Percentiles rank a stretch among this genome's conserved stretches.
These are phyloP conservation scores for Tolypocladium capitatum DNA, from an alignment of 2,329 filamentous ascomycete species.

Conservation along the genomic window DNA sequence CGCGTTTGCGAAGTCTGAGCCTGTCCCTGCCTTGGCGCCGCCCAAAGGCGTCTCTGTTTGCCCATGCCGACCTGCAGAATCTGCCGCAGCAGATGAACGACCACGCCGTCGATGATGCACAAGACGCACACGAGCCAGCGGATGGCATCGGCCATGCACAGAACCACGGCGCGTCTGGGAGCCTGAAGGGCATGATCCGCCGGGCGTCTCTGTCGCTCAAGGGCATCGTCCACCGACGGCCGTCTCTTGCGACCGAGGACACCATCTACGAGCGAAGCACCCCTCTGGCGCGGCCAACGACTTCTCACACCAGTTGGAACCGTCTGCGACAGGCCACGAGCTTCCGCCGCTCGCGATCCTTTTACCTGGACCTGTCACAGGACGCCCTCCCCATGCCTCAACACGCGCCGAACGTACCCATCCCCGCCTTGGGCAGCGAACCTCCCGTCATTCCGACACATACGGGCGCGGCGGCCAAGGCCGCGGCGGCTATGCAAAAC, in stretches of 20 bases:
- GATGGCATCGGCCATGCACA: conserved; percentile 12
- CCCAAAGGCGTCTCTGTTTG: conserved; percentile 28
- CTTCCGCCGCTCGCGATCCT: conserved; percentile 33
- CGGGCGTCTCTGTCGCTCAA: conserved; percentile 42
- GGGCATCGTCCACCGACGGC: conserved; percentile 36
- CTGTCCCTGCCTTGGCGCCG: conserved; percentile 36
- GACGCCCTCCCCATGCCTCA: conserved; percentile 14
- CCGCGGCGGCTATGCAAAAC: conserved; percentile 46
- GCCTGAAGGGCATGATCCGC: conserved; percentile 38
- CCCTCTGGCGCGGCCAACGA: conserved; percentile 24
- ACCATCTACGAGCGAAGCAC: conserved; percentile 13
- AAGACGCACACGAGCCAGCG: conserved; percentile 11
- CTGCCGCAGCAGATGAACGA: conserved; percentile 17
- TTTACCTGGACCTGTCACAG: conserved; percentile 24
- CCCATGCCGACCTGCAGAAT: conserved; percentile 17
- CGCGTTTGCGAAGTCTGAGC: conserved; percentile 34
- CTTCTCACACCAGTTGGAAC: conserved; percentile 37
- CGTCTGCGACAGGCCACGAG: conserved; percentile 37
- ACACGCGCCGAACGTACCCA: conserved; percentile 20
- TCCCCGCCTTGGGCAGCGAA: conserved; percentile 36
- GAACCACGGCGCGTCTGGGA: conserved; percentile 13
- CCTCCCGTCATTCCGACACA: conserved; percentile 48
- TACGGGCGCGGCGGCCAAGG: conserved; percentile 47
- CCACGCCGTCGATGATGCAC: conserved; percentile 18
- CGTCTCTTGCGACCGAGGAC: conserved; percentile 25